phyloP scores from a whole-genome alignment of 345 rosid species.

The Camelina sativa region DNA sequence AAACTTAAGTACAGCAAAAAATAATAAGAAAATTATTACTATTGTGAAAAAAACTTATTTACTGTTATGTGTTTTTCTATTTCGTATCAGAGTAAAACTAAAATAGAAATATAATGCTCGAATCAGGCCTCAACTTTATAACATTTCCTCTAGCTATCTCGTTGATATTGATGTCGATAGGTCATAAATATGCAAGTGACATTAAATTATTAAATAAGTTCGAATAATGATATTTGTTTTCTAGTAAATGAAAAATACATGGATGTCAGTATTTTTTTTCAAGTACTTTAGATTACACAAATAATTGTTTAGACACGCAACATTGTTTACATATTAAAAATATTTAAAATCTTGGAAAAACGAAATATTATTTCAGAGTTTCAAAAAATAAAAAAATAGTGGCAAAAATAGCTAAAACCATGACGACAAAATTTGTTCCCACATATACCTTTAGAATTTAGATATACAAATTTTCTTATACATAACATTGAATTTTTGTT shows the following conservation, averaged over 20 bases:
- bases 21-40: not conserved
- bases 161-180: not conserved
- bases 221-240: slow-evolving; percentile 28
- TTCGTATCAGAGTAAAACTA: not conserved
- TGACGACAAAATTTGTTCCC: too few species aligned
- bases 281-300: not conserved
- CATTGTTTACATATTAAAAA: not conserved
- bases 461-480: too few species aligned
- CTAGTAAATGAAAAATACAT: slow-evolving; percentile 5
- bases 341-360: not conserved
- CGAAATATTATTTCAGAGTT: not conserved
- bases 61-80: not conserved
- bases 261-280: slow-evolving; percentile 1
- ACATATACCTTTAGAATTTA: too few species aligned
- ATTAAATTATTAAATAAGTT: slow-evolving; percentile 1
- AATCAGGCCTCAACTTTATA: not conserved
- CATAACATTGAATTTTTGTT: too few species aligned
- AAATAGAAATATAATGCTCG: not conserved
- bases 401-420: not conserved
- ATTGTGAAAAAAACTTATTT: not conserved
- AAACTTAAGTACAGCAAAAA: not conserved
- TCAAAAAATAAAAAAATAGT: not conserved
- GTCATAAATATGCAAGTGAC: not conserved
- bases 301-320: not conserved
- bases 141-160: not conserved